These are phyloP conservation scores for Ogataea henricii DNA, from an alignment of 805 yeast species.

Conservation along the genomic window DNA sequence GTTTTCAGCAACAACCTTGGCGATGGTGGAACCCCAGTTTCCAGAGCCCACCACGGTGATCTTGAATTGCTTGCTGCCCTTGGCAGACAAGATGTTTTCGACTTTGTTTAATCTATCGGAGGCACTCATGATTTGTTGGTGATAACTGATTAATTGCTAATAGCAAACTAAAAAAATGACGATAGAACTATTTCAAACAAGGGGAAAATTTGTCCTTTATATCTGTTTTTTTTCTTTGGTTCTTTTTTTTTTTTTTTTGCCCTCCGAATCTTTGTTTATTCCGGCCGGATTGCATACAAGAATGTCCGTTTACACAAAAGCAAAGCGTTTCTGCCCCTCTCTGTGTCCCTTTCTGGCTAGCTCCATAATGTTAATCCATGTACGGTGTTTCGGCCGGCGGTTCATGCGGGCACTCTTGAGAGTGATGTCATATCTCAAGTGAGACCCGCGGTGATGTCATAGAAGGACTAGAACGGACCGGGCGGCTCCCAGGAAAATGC, in stretches of 20 bases:
- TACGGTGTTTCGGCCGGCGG: neutral
- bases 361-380: neutral
- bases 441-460: conserved; percentile 7
- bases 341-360: too few relatives aligned
- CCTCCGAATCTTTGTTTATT: neutral
- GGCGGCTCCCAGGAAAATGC: conserved; percentile 1
- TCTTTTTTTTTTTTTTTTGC: conserved; percentile 1
- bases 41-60: conserved; percentile 91
- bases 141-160: neutral
- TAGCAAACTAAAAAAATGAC: neutral
- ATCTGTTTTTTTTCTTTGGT: neutral
- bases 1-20: conserved; percentile 92
- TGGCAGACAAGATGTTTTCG: conserved; percentile 22
- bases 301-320: neutral
- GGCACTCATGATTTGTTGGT: conserved; percentile 21
- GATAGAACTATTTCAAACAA: neutral
- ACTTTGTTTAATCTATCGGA: conserved; percentile 28
- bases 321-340: neutral
- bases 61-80: conserved; percentile 41
- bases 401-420: neutral
- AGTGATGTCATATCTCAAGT: conserved; percentile 4
- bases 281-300: neutral
- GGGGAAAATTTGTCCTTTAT: neutral
- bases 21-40: conserved; percentile 98
- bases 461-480: conserved; percentile 6